phyloP scores from a whole-genome alignment of 305 asterid genomes.

The Fraxinus floribunda region DNA sequence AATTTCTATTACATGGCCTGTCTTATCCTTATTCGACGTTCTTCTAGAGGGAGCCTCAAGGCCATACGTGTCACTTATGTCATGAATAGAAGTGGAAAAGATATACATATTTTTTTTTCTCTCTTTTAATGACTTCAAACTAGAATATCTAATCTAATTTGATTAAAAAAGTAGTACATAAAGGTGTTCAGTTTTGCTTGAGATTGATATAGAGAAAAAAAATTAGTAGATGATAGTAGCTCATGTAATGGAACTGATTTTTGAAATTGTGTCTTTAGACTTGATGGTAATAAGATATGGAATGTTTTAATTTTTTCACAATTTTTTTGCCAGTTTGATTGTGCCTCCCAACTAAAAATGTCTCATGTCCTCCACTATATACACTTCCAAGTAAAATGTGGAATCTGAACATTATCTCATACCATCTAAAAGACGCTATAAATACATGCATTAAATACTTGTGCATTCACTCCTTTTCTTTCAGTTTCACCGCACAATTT shows the following conservation, averaged over 20 bases:
- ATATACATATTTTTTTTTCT: background rate
- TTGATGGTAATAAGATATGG: background rate
- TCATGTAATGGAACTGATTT: background rate
- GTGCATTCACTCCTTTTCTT: conserved; percentile 12
- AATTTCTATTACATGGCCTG: background rate
- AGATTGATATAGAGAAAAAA: background rate
- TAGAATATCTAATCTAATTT: background rate
- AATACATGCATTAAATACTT: conserved; percentile 7
- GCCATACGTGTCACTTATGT: background rate
- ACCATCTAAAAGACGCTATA: background rate
- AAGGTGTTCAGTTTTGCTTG: background rate
- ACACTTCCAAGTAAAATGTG: conserved; percentile 48
- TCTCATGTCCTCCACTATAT: no score
- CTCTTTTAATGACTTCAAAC: background rate
- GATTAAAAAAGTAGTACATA: background rate
- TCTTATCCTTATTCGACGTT: background rate
- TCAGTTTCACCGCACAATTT: conserved; percentile 16
- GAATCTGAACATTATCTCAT: background rate
- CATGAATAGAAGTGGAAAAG: background rate
- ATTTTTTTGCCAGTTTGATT: no score
- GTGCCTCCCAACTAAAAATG: no score
- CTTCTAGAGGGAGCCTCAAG: background rate
- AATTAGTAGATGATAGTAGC: background rate
- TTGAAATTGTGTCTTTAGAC: background rate
- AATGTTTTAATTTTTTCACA: no score